phyloP scores from a whole-genome alignment of 2,329 filamentous ascomycete species.

The Diplodia mutila region DNA sequence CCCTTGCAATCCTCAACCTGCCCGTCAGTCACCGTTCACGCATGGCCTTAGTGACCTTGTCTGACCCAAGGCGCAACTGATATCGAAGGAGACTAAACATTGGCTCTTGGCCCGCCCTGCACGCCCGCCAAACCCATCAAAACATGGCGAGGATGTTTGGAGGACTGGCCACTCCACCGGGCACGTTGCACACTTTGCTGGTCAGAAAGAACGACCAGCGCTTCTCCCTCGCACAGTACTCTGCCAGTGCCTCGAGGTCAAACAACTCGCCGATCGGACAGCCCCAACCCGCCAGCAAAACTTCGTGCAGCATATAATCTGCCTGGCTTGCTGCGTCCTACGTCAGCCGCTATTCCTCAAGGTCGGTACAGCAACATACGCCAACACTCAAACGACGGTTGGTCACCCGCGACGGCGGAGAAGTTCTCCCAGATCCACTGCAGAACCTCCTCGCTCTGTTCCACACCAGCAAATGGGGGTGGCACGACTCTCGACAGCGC shows the following conservation, averaged over 20 bases:
- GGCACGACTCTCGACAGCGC: conserved; percentile 26
- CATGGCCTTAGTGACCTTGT: not conserved
- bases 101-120: not conserved
- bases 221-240: conserved; percentile 35
- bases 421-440: conserved; percentile 71
- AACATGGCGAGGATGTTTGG: conserved; percentile 35
- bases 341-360: not conserved
- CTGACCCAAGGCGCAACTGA: not conserved
- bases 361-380: conserved; percentile 32
- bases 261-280: conserved; percentile 43
- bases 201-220: conserved; percentile 54
- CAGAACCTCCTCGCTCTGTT: conserved; percentile 50
- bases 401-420: conserved; percentile 64
- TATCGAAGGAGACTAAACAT: not conserved
- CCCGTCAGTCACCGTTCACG: not conserved
- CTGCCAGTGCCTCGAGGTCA: conserved; percentile 37
- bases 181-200: conserved; percentile 58
- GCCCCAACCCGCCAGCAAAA: conserved; percentile 37
- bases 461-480: conserved; percentile 25
- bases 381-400: conserved; percentile 64
- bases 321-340: conserved; percentile 20
- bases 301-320: conserved; percentile 29
- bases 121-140: not conserved
- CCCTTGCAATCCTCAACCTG: not conserved
- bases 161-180: conserved; percentile 36